Conservation (phyloP, 2,329 filamentous ascomycete genomes). For the Macrophomina phaseolina region DNA sequence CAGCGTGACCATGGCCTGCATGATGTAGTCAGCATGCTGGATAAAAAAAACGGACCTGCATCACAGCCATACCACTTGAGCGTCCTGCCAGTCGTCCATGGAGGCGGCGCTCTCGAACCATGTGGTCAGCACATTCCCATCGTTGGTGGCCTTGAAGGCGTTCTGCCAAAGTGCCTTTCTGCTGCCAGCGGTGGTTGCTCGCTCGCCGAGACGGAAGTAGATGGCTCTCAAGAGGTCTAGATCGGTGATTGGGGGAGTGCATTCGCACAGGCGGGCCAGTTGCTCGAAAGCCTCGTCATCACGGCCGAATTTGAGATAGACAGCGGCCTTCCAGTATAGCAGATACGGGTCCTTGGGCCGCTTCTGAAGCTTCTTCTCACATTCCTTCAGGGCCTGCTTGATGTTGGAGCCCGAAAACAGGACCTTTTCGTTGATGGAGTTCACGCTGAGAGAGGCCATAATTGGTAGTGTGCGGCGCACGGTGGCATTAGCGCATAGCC, state of each 20-base stretch:
- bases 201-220: slow-evolving; percentile 19
- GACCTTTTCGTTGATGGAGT: slow-evolving; percentile 25
- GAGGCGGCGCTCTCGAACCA: slow-evolving; percentile 26
- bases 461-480: slow-evolving; percentile 15
- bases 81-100: slow-evolving; percentile 23
- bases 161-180: slow-evolving; percentile 26
- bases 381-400: slow-evolving; percentile 37
- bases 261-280: slow-evolving; percentile 17
- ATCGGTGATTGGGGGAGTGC: slow-evolving; percentile 21
- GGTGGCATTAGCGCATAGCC: slow-evolving; percentile 10
- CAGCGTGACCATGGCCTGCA: slow-evolving; percentile 24
- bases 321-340: slow-evolving; percentile 25
- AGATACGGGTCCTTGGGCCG: slow-evolving; percentile 44
- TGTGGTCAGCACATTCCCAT: slow-evolving; percentile 18
- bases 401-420: slow-evolving; percentile 24
- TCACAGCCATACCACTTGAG: slow-evolving; percentile 18
- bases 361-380: slow-evolving; percentile 43
- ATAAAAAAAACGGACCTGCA: not conserved
- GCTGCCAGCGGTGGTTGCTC: not conserved
- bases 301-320: slow-evolving; percentile 27
- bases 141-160: slow-evolving; percentile 26
- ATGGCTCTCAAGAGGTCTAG: slow-evolving; percentile 18
- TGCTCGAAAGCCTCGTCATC: slow-evolving; percentile 26
- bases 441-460: slow-evolving; percentile 26
- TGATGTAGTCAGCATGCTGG: not conserved